Conservation (phyloP, 2,329 filamentous ascomycete genomes). For the Microdochium trichocladiopsis region DNA sequence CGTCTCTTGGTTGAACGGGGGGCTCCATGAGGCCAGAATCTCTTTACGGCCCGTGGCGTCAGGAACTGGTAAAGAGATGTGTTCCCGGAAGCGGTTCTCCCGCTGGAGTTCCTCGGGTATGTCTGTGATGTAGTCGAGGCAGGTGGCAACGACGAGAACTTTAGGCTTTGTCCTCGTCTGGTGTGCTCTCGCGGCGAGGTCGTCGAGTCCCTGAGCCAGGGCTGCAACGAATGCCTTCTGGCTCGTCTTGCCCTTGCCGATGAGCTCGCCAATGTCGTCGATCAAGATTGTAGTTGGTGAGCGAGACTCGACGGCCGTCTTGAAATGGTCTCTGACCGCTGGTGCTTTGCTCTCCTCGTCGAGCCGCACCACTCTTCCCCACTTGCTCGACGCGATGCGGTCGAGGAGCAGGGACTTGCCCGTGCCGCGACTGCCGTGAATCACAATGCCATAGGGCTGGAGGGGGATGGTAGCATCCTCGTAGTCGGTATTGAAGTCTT, state of each 20-base stretch:
- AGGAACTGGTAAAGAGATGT: conserved; percentile 72
- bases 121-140: conserved; percentile 62
- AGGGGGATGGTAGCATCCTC: conserved; percentile 24
- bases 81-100: conserved; percentile 54
- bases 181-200: conserved; percentile 34
- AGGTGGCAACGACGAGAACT: conserved; percentile 70
- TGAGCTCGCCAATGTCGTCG: conserved; percentile 67
- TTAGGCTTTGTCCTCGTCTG: conserved; percentile 33
- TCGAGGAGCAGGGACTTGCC: conserved; percentile 75
- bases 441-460: conserved; percentile 52
- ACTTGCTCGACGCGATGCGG: conserved; percentile 58
- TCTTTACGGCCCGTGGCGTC: conserved; percentile 63
- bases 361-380: conserved; percentile 62
- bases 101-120: conserved; percentile 64
- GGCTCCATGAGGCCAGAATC: conserved; percentile 59
- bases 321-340: conserved; percentile 61
- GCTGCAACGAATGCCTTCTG: conserved; percentile 41
- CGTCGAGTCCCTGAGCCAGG: conserved; percentile 48
- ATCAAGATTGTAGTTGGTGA: conserved; percentile 70
- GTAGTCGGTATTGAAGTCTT: conserved; percentile 39
- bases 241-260: conserved; percentile 50
- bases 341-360: conserved; percentile 47
- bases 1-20: conserved; percentile 36
- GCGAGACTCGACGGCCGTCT: conserved; percentile 58
- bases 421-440: conserved; percentile 78